Conservation (phyloP, 345 rosid species). For the Kernera saxatilis region DNA sequence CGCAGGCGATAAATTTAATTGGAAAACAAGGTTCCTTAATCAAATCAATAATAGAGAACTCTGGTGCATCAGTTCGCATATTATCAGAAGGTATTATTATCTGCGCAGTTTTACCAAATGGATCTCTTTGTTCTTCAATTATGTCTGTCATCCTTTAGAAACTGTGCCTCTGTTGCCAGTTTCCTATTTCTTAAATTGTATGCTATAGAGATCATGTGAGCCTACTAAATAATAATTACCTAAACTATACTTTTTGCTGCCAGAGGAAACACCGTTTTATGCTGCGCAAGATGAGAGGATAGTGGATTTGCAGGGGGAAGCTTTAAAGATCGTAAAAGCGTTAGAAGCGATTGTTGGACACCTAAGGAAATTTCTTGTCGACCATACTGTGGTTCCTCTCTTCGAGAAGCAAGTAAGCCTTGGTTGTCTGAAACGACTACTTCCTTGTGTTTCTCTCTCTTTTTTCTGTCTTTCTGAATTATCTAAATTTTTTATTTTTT, state of each 20-base stretch:
- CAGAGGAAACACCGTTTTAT: conserved; percentile 63
- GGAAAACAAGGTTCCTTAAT: conserved; percentile 89
- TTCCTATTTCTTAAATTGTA: not conserved
- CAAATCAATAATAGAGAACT: conserved; percentile 74
- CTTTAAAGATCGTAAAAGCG: conserved; percentile 57
- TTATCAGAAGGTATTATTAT: conserved; percentile 56
- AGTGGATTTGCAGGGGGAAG: conserved; percentile 70
- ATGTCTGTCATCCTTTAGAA: not conserved
- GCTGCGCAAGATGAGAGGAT: conserved; percentile 61
- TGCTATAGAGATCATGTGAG: not conserved
- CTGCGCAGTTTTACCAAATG: not conserved
- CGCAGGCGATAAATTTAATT: conserved; percentile 82
- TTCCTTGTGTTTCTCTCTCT: not conserved
- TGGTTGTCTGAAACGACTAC: not conserved
- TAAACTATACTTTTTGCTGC: conserved; percentile 5
- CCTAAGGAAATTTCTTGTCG: conserved; percentile 73
- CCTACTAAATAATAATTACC: not conserved
- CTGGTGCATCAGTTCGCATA: conserved; percentile 74
- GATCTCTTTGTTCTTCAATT: not conserved
- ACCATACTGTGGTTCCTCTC: conserved; percentile 68
- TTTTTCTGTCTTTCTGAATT: not conserved
- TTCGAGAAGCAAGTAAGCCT: conserved; percentile 69
- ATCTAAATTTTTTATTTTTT: not conserved
- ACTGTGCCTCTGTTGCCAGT: not conserved
- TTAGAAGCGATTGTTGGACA: conserved; percentile 70